Percentiles rank a stretch among this genome's conserved stretches.
phyloP scores from a whole-genome alignment of 78 protist genomes.

The Isochrysis galbana region DNA sequence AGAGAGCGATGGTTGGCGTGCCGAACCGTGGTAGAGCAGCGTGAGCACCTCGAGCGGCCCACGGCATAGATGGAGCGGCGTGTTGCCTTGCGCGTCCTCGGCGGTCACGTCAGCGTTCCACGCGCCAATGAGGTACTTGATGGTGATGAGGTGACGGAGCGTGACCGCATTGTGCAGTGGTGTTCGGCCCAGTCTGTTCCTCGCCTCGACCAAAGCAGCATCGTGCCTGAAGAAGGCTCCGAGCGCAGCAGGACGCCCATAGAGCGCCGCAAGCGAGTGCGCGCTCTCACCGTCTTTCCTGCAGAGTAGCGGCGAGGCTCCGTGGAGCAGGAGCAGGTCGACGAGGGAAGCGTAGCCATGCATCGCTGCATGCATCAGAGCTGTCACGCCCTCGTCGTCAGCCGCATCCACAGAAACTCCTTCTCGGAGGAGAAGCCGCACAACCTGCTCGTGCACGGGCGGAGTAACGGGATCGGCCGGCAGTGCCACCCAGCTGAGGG shows the following conservation, averaged over 20 bases:
- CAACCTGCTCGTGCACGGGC: background rate
- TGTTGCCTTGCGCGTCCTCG: background rate
- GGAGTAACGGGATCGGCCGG: too few species aligned
- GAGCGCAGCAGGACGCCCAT: background rate
- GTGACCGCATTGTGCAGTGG: background rate
- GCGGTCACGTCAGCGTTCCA: background rate
- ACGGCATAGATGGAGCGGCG: constrained; percentile 6
- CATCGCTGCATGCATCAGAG: background rate
- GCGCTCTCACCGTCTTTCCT: background rate
- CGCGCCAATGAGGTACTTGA: background rate
- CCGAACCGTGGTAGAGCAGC: background rate
- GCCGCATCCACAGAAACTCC: background rate
- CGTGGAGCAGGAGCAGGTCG: background rate
- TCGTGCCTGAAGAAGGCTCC: background rate
- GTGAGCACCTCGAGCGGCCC: background rate
- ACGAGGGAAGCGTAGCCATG: background rate
- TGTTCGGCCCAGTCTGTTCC: background rate
- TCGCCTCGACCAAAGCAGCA: background rate
- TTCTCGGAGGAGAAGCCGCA: background rate
- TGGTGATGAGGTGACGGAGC: background rate
- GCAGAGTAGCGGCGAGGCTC: background rate
- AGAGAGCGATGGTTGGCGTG: background rate
- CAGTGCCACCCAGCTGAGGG: too few species aligned
- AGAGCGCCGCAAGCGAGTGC: background rate
- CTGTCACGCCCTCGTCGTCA: background rate